Conservation (phyloP, 2,329 filamentous ascomycete species). For the Colletotrichum chlorophyti region DNA sequence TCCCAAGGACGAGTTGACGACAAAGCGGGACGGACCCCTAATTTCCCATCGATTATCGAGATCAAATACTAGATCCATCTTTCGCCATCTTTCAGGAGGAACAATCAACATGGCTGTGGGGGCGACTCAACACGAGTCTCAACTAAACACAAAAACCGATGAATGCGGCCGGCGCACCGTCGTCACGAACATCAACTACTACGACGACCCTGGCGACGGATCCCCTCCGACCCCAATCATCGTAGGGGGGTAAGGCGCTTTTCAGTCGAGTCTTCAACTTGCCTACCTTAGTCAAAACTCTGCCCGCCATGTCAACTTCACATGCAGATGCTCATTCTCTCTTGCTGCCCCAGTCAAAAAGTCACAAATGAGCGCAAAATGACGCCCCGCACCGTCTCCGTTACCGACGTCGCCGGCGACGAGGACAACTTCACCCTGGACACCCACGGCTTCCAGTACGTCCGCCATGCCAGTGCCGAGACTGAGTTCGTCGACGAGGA, state of each 20-base stretch:
- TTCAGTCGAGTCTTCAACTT: conserved; percentile 3
- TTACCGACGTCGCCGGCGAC: conserved; percentile 65
- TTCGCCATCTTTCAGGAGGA: too few species aligned
- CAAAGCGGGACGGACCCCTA: background rate
- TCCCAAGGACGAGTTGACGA: background rate
- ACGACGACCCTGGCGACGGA: conserved; percentile 30
- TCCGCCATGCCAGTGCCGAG: conserved; percentile 60
- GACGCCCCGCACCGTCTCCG: conserved; percentile 58
- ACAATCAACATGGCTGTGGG: background rate
- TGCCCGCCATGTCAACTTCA: background rate
- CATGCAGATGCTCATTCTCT: conserved; percentile 5
- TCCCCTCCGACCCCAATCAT: conserved; percentile 29
- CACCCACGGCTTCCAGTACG: conserved; percentile 60
- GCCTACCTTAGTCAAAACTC: background rate
- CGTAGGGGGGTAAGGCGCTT: conserved; percentile 29
- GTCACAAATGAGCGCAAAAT: conserved; percentile 74
- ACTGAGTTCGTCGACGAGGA: conserved; percentile 61
- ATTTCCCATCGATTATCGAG: background rate
- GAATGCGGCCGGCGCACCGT: conserved; percentile 11
- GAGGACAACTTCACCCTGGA: conserved; percentile 69
- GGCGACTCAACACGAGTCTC: background rate
- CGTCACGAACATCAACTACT: conserved; percentile 30
- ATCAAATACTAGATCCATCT: too few species aligned
- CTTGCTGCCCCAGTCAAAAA: conserved; percentile 39
- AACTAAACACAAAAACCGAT: background rate